Conservation (phyloP, 2,329 filamentous ascomycete species). For the Botryotinia calthae region DNA sequence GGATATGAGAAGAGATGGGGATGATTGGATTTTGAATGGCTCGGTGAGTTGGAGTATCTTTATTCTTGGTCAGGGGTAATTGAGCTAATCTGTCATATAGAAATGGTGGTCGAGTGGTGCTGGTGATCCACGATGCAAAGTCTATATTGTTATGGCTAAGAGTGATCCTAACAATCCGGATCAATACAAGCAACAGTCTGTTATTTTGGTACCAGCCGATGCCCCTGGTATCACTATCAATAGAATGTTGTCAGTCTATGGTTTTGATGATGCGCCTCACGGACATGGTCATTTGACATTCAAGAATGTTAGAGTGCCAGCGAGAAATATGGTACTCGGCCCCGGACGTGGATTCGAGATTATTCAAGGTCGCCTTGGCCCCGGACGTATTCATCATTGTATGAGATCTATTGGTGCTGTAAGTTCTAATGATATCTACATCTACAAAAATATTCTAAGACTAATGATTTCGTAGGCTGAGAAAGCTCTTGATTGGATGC, state of each 20-base stretch:
- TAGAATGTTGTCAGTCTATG: conserved; percentile 90
- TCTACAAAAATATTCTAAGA: not conserved
- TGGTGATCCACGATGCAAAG: conserved; percentile 84
- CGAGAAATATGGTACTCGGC: conserved; percentile 80
- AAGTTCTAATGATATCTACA: conserved; percentile 38
- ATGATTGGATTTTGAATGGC: conserved; percentile 89
- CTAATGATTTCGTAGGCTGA: conserved; percentile 60
- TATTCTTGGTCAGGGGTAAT: not conserved
- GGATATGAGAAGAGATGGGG: conserved; percentile 75
- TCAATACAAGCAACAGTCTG: conserved; percentile 86
- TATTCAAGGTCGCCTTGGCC: conserved; percentile 93
- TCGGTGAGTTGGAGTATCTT: conserved; percentile 51
- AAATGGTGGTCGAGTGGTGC: conserved; percentile 99
- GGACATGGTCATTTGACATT: conserved; percentile 93
- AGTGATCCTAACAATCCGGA: conserved; percentile 72
- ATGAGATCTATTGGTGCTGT: conserved; percentile 91
- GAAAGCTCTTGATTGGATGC: conserved; percentile 88
- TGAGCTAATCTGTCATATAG: conserved; percentile 44
- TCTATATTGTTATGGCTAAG: conserved; percentile 98
- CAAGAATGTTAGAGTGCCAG: conserved; percentile 84
- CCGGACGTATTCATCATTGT: conserved; percentile 94
- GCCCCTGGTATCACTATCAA: conserved; percentile 87
- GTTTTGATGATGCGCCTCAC: conserved; percentile 97
- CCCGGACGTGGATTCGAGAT: conserved; percentile 96
- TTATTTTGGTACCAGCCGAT: conserved; percentile 79